Percentiles rank a stretch among this genome's conserved stretches.
Evolutionary conservation across 768 basidiomycete species (phyloP).

Genomic region (Podaxis carcinomalis): DNA sequence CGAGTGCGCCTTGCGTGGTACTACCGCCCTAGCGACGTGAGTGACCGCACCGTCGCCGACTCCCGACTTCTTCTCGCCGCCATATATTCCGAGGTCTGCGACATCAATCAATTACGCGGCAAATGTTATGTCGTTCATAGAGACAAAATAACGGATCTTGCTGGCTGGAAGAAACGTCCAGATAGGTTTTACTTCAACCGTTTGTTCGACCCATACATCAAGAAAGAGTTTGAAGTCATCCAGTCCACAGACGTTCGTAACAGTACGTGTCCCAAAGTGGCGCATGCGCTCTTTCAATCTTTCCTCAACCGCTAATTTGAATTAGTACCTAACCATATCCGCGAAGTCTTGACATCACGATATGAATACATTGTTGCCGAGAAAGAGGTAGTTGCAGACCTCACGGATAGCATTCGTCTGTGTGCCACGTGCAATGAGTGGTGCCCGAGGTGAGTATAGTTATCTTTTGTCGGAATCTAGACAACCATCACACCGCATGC

Average conservation of each 20-base stretch:
- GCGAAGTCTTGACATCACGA: slow-evolving; percentile 68
- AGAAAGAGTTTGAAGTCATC: slow-evolving; percentile 96
- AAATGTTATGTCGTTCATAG: slow-evolving; percentile 93
- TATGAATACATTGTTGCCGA: slow-evolving; percentile 97
- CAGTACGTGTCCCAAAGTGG: slow-evolving; percentile 47
- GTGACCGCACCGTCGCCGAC: slow-evolving; percentile 87
- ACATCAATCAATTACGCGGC: slow-evolving; percentile 88
- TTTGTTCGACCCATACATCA: slow-evolving; percentile 96
- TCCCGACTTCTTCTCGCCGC: slow-evolving; percentile 90
- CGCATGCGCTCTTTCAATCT: slow-evolving; percentile 1
- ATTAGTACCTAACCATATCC: slow-evolving; percentile 78
- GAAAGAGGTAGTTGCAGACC: slow-evolving; percentile 87
- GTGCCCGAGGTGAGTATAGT: slow-evolving; percentile 73
- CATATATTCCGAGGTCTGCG: slow-evolving; percentile 95
- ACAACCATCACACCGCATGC: slow-evolving; percentile 10
- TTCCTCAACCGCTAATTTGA: slow-evolving; percentile 18
- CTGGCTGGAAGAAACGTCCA: slow-evolving; percentile 89
- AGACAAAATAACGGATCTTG: slow-evolving; percentile 91
- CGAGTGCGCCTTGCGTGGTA: slow-evolving; percentile 94
- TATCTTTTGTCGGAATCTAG: neutral
- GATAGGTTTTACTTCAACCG: slow-evolving; percentile 97
- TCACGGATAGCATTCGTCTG: slow-evolving; percentile 80
- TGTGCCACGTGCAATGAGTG: slow-evolving; percentile 86
- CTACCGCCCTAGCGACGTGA: slow-evolving; percentile 95
- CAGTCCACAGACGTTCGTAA: slow-evolving; percentile 84